Evolutionary conservation across 805 yeast genomes (phyloP).

Genomic region (Kuraishia ogatae): DNA sequence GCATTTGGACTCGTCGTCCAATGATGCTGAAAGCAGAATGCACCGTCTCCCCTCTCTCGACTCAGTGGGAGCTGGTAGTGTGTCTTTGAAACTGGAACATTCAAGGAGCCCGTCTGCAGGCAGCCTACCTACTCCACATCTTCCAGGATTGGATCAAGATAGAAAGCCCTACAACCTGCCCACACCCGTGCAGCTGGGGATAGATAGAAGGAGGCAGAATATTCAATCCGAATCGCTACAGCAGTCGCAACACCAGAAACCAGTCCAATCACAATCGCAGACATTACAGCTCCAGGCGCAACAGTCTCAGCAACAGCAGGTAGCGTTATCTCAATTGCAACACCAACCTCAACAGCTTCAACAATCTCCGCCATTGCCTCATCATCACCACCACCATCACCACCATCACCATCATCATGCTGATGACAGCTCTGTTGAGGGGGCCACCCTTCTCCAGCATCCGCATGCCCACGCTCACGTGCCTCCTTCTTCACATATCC

Average conservation of each 20-base stretch:
- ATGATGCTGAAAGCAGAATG: neutral
- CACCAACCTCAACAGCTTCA: slow-evolving; percentile 8
- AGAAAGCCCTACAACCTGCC: slow-evolving; percentile 6
- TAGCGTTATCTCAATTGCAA: slow-evolving; percentile 2
- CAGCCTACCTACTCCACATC: neutral
- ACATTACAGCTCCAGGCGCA: slow-evolving; percentile 5
- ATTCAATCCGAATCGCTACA: slow-evolving; percentile 1
- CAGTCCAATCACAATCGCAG: slow-evolving; percentile 5
- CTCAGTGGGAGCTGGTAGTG: neutral
- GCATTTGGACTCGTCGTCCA: neutral
- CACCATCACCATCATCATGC: slow-evolving; percentile 18
- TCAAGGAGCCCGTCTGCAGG: neutral
- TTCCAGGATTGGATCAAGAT: slow-evolving; percentile 1
- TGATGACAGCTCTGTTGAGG: slow-evolving; percentile 11
- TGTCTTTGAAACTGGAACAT: neutral
- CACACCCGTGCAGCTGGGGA: slow-evolving; percentile 11
- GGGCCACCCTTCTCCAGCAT: too few species aligned
- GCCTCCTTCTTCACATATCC: neutral
- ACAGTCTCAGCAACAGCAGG: slow-evolving; percentile 7
- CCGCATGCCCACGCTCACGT: neutral
- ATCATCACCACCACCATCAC: slow-evolving; percentile 3
- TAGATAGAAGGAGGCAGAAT: slow-evolving; percentile 12
- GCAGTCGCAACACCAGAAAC: slow-evolving; percentile 4
- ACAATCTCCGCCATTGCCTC: slow-evolving; percentile 3
- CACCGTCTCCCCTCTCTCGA: neutral